phyloP scores from a whole-genome alignment of 2,329 filamentous ascomycete species.

The Zymoseptoria brevis region DNA sequence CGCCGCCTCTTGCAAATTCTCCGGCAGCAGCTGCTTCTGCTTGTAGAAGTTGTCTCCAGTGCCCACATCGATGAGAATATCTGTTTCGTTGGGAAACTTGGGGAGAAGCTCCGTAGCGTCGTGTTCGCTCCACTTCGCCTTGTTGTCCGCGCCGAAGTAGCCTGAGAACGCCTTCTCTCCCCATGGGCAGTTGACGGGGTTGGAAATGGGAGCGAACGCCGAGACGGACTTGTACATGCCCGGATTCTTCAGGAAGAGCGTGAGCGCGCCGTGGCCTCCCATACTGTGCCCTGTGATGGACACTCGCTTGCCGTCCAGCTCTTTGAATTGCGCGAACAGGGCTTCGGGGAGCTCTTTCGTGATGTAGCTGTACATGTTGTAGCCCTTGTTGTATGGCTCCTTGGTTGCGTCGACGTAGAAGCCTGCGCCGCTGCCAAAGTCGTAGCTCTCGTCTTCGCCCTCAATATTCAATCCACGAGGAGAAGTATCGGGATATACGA shows the following conservation, averaged over 20 bases:
- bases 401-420: constrained; percentile 88
- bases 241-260: constrained; percentile 84
- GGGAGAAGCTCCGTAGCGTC: constrained; percentile 87
- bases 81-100: constrained; percentile 63
- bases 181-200: constrained; percentile 65
- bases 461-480: constrained; percentile 71
- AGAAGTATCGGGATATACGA: constrained; percentile 91
- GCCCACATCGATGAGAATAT: constrained; percentile 83
- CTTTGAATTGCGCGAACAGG: constrained; percentile 62
- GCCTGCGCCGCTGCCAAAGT: constrained; percentile 85
- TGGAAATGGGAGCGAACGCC: constrained; percentile 19
- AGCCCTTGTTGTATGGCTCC: constrained; percentile 65
- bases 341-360: constrained; percentile 74
- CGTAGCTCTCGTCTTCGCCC: constrained; percentile 80
- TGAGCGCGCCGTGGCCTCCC: constrained; percentile 93
- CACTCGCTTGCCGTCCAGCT: constrained; percentile 62
- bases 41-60: constrained; percentile 97
- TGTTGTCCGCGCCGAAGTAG: constrained; percentile 71
- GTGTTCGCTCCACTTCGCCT: constrained; percentile 74
- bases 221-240: constrained; percentile 58
- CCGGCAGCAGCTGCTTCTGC: constrained; percentile 81
- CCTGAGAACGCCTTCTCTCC: constrained; percentile 90
- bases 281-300: constrained; percentile 92
- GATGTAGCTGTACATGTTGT: constrained; percentile 94
- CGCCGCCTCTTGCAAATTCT: constrained; percentile 79